Base-by-base conservation (phyloP, 2,329 filamentous ascomycete genomes). In the Aureobasidium musti region DNA sequence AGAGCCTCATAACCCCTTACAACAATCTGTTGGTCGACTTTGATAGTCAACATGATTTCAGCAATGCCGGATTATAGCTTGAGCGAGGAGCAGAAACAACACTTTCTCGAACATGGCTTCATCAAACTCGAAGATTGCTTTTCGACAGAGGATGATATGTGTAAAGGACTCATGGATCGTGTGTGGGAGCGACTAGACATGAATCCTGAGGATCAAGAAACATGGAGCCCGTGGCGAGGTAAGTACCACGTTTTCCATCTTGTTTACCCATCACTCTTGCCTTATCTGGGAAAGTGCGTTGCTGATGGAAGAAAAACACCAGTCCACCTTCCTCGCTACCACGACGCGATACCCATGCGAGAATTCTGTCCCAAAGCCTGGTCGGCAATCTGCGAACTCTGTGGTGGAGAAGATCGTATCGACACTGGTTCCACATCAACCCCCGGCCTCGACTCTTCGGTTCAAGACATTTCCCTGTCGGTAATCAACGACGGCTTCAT, bases 151-250 rank as follows among this genome's bases (percentile, higher is more conserved):
- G 79, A 82, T 69, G 81, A 82, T 1, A 78, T 78, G 2, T 63
- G 59, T 23, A 63, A 39, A 10, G 39, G n/a, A 19, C 49, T 64
- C 2, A 64, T 54, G 35, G 35, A 53, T 33, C 77, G 81, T 49
- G 81, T 83, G 69, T 91, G 88, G 88, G 85, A 83, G 0, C 82
- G 88, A 11, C 81, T 91, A 5, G 87, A 86, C 30, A 87, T 89
- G 82, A 83, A 84, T 53, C 83, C 87, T 0, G 80, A 81, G 3
- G 86, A 91, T 76, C 86, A 85, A 73, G 80, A 81, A 2, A 91
- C 88, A 37, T 91, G 89, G 88, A 81, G 79, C n/a, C 78, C 78
- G 1, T 82, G 85, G 70, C 82, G 86, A 53, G 86, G 80, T 65
- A 86, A 4, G 33, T 2, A 8, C n/a, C 8, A 1, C 7, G 19